Evolutionary conservation across 2,329 filamentous ascomycete species (phyloP), one percentile per base, ranked within the genome.

Genomic region (Catunica adiposa): DNA sequence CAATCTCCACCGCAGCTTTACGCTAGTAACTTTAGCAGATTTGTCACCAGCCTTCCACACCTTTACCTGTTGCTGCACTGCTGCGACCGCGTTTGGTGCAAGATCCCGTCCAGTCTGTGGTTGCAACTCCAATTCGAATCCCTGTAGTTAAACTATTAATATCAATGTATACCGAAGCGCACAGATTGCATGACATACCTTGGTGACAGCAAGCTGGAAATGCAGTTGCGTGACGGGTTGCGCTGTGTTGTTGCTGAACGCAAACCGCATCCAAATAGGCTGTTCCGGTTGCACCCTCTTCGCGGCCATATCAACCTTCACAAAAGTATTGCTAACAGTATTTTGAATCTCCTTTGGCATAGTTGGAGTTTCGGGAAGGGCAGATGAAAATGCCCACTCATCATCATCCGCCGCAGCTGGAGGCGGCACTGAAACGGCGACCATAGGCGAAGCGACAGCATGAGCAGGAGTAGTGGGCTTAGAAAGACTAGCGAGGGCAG

Each of bases 381-480:
- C 83, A 0, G 90, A 97, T 2, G 86, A 81, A 66, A 97, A 97
- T 23, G 81, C 85, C 89, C 90, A 97, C 64, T 97, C 90, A 61
- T 97, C 90, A 53, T 96, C 90, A 48, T 86, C 80, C 53, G 71
- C 14, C 3, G 44, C 5, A 2, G 65, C 59, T 0, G 70, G 55
- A 0, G 65, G 55, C 1, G 63, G 60, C 7, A 65, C 61, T 3
- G 63, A 51, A 8, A 62, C 59, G 7, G 62, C 58, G 1, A 64
- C 40, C 1, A 67, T 66, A 31, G 66, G 64, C 2, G 70, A 53
- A 15, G 40, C 53, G 25, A 17, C 15, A 29, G 52, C 65, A 0
- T 61, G 59, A 61, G 59, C 57, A 65, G 29, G 64, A 61, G 59
- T 48, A 34, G 59, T 62, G 22, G 38, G 62, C 42, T 55, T 55